These are phyloP conservation scores for Sugiyamaella pinicola DNA, from an alignment of 1,139 yeast genomes.

Conservation along the genomic window DNA sequence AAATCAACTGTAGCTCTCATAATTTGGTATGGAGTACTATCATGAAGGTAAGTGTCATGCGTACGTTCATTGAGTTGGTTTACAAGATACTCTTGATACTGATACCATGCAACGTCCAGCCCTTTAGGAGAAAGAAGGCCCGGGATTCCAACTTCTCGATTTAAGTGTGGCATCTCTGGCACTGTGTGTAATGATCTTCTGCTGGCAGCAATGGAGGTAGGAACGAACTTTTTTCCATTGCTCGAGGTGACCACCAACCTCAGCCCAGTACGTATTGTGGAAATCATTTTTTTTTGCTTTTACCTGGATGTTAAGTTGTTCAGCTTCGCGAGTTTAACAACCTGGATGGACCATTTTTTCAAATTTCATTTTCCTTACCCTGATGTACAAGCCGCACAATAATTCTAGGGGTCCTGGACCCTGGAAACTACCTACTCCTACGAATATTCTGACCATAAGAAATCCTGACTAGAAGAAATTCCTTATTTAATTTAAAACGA, in stretches of 20 bases:
- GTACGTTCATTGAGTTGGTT: slow-evolving; percentile 59
- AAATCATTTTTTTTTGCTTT: too few species aligned
- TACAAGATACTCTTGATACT: slow-evolving; percentile 72
- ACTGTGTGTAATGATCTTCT: slow-evolving; percentile 31
- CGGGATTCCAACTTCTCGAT: slow-evolving; percentile 56
- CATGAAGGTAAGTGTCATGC: slow-evolving; percentile 29
- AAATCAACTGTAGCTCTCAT: slow-evolving; percentile 69
- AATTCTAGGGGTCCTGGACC: not conserved
- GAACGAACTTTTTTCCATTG: not conserved
- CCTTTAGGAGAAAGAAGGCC: slow-evolving; percentile 74
- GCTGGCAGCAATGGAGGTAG: not conserved
- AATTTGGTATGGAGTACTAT: slow-evolving; percentile 50
- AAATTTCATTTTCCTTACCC: slow-evolving; percentile 13
- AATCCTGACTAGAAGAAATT: too few species aligned
- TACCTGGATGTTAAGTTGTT: not conserved
- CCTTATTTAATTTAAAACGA: too few species aligned
- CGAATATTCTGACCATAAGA: too few species aligned
- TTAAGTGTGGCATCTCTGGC: slow-evolving; percentile 39
- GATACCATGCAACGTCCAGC: slow-evolving; percentile 74
- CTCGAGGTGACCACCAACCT: not conserved
- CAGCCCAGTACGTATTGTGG: not conserved
- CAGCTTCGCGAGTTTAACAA: slow-evolving; percentile 5
- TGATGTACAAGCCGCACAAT: slow-evolving; percentile 3
- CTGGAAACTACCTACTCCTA: too few species aligned
- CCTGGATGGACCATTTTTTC: slow-evolving; percentile 1